Conservation (phyloP, 352 stramenopile species). For the Peronospora farinosa region DNA sequence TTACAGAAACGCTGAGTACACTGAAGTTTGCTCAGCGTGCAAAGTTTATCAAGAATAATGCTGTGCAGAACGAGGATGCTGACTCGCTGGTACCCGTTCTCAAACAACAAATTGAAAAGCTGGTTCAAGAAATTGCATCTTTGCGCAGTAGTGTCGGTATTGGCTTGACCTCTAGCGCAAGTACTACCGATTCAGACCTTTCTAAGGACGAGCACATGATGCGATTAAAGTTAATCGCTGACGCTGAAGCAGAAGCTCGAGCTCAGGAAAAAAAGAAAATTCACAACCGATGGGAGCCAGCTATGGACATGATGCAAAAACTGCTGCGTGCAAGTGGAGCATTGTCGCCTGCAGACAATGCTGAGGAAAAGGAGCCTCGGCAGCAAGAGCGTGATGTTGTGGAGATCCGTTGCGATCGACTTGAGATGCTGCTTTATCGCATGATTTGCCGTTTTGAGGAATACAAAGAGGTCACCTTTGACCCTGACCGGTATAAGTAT, state of each 20-base stretch:
- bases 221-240: constrained; percentile 20
- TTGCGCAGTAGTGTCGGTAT: constrained; percentile 18
- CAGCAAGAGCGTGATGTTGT: constrained; percentile 34
- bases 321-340: constrained; percentile 57
- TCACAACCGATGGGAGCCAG: constrained; percentile 70
- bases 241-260: constrained; percentile 21
- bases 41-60: constrained; percentile 88
- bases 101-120: constrained; percentile 66
- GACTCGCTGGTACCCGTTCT: constrained; percentile 68
- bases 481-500: constrained; percentile 32
- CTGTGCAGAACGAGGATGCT: constrained; percentile 79
- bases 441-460: constrained; percentile 85
- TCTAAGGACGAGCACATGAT: constrained; percentile 25
- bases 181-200: constrained; percentile 9
- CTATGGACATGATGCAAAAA: constrained; percentile 75
- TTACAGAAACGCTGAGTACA: constrained; percentile 81
- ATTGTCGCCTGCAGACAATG: constrained; percentile 32
- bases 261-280: constrained; percentile 34
- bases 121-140: constrained; percentile 53
- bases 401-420: constrained; percentile 52
- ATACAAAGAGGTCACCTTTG: constrained; percentile 64
- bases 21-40: constrained; percentile 84
- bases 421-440: constrained; percentile 80
- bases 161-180: constrained; percentile 10
- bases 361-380: constrained; percentile 27